Conservation (phyloP, 768 basidiomycete genomes). For the Amanita rimosa region DNA sequence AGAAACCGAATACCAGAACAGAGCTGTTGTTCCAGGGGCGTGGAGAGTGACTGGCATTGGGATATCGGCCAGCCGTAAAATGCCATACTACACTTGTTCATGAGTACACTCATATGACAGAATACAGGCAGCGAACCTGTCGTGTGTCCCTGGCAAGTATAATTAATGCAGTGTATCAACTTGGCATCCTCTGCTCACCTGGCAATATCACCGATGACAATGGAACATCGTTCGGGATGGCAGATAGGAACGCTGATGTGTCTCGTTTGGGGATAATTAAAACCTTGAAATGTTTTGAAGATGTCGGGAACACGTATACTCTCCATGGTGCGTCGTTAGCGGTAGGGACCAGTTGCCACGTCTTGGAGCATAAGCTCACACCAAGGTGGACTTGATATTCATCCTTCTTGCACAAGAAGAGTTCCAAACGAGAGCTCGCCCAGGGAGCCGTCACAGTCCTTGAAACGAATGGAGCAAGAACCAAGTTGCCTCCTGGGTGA, state of each 20-base stretch:
- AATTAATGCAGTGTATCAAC: neutral
- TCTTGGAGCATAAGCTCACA: neutral
- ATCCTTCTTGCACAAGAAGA: neutral
- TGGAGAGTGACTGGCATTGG: constrained; percentile 67
- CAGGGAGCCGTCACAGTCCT: neutral
- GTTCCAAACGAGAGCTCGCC: neutral
- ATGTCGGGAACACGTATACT: neutral
- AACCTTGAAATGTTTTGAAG: constrained; percentile 18
- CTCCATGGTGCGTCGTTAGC: neutral
- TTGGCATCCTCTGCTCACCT: constrained; percentile 31
- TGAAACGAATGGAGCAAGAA: neutral
- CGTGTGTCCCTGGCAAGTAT: constrained; percentile 43
- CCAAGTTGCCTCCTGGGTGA: neutral
- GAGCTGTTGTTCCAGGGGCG: constrained; percentile 59
- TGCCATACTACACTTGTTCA: constrained; percentile 45
- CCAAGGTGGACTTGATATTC: neutral
- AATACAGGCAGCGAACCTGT: constrained; percentile 36
- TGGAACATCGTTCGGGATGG: constrained; percentile 54
- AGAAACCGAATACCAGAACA: constrained; percentile 69
- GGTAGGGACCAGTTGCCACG: neutral
- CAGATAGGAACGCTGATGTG: constrained; percentile 39
- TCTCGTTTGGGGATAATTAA: constrained; percentile 51
- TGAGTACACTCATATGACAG: neutral
- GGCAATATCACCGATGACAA: constrained; percentile 73
- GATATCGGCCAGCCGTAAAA: constrained; percentile 80